Evolutionary conservation across 495 filamentous ascomycete genomes (phyloP), one percentile per base, ranked within the genome.

Genomic region (Jackrogersella minutella): DNA sequence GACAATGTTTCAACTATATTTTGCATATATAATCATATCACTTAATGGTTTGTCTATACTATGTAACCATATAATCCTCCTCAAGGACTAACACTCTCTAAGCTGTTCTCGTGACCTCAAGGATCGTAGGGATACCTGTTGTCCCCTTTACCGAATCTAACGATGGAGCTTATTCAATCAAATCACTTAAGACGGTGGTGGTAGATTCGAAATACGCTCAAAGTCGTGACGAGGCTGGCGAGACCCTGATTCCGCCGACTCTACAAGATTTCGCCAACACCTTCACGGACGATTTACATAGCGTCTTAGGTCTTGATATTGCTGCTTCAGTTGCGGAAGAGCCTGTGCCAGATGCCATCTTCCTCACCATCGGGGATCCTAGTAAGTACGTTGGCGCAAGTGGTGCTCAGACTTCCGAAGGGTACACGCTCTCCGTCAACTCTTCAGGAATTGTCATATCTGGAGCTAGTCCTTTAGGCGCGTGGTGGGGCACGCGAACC

Each of bases 401-500:
- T 14, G 81, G 79, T 2, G 66, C 73, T 14, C 62, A 53, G 17
- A 81, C 81, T 1, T 76, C 79, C 0, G 83, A 85, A 66, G 83
- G 74, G 9, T 85, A 85, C 59, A 67, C 71, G 5, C 70, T 84
- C 8, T 60, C 69, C n/a, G 71, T 84, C 26, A 70, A 73, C 5
- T 30, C 68, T 14, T 43, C 65, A 6, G 76, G 78, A 0, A 74
- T 84, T 31, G 76, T 73, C 19, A 78, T 85, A 50, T 75, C 74
- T 8, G 83, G 83, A 5, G 81, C 83, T 4, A 82, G 80, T 65
- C 79, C 83, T 5, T 63, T 84, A 2, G 83, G 82, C 22, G 79
- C 74, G 11, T 85, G 79, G 78, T 85, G 83, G 83, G 82, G 77
- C 14, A 84, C 82, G 3, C 74, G 82, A 31, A 79, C 83, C 1